These are phyloP conservation scores for Coleophoma crateriformis DNA, from an alignment of 2,329 filamentous ascomycete species.

Conservation along the genomic window DNA sequence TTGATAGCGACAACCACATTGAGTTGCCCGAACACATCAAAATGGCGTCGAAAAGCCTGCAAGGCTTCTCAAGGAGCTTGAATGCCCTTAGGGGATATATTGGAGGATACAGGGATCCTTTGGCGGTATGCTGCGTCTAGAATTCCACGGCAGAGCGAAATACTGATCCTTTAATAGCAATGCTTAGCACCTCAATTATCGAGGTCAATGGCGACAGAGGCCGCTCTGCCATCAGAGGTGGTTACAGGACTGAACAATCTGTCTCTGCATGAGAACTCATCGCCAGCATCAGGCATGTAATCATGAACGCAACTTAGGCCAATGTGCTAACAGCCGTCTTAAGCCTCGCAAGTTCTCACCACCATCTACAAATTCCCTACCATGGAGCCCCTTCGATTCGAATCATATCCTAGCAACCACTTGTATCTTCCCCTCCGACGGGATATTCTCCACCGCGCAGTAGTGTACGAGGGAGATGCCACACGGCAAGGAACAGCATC, in stretches of 20 bases:
- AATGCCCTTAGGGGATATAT: slow-evolving; percentile 16
- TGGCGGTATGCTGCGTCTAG: slow-evolving; percentile 25
- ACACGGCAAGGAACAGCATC: slow-evolving; percentile 82
- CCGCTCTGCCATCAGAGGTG: slow-evolving; percentile 22
- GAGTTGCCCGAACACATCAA: slow-evolving; percentile 7
- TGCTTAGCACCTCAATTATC: slow-evolving; percentile 32
- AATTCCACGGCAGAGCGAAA: not conserved
- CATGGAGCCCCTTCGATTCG: slow-evolving; percentile 75
- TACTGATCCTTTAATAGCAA: slow-evolving; percentile 32
- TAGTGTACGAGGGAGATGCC: slow-evolving; percentile 87
- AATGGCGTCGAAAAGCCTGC: slow-evolving; percentile 27
- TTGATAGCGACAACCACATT: slow-evolving; percentile 10
- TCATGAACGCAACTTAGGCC: not conserved
- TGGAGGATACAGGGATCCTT: slow-evolving; percentile 27
- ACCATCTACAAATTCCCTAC: slow-evolving; percentile 89
- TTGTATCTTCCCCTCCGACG: slow-evolving; percentile 81
- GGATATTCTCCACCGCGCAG: slow-evolving; percentile 87
- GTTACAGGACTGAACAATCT: slow-evolving; percentile 8
- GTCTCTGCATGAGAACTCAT: slow-evolving; percentile 5
- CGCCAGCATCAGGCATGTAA: slow-evolving; percentile 1
- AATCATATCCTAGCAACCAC: slow-evolving; percentile 74
- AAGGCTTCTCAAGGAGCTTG: slow-evolving; percentile 21
- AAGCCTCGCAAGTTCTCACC: slow-evolving; percentile 63
- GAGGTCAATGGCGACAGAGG: slow-evolving; percentile 43
- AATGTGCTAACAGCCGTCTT: slow-evolving; percentile 5